Evolutionary conservation across 768 basidiomycete species (phyloP).

Genomic region (Leccinum disarticulatum): DNA sequence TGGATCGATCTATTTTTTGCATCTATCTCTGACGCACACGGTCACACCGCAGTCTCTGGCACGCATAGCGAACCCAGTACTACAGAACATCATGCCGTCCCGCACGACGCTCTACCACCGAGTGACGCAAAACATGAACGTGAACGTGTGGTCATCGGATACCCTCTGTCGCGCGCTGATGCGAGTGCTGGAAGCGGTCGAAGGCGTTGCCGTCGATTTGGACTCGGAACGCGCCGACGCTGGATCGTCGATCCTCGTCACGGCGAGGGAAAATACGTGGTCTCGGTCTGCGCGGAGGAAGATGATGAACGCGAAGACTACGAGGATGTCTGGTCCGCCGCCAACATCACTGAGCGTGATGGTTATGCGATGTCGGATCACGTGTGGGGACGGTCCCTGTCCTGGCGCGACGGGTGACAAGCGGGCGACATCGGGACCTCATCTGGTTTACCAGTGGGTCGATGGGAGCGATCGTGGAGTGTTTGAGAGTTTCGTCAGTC

Average conservation of each 20-base stretch:
- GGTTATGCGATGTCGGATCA: constrained; percentile 28
- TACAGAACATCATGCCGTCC: constrained; percentile 55
- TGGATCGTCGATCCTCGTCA: constrained; percentile 25
- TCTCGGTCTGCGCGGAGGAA: constrained; percentile 63
- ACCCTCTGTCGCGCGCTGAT: constrained; percentile 23
- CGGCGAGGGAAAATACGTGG: constrained; percentile 54
- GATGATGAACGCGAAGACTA: constrained; percentile 22
- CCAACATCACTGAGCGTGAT: constrained; percentile 1
- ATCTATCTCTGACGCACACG: neutral
- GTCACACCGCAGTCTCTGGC: constrained; percentile 32
- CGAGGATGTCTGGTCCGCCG: constrained; percentile 1
- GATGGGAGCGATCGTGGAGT: constrained; percentile 54
- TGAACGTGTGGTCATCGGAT: constrained; percentile 6
- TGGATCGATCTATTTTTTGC: constrained; percentile 6
- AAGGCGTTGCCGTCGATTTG: constrained; percentile 21
- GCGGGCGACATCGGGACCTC: constrained; percentile 3
- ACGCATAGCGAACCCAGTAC: constrained; percentile 38
- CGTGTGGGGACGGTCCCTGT: constrained; percentile 18
- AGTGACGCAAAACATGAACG: constrained; percentile 11
- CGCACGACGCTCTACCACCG: constrained; percentile 56
- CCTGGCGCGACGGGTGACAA: constrained; percentile 15
- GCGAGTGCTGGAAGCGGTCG: constrained; percentile 36
- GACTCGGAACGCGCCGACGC: neutral
- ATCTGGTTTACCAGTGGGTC: constrained; percentile 57
- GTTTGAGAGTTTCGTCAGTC: constrained; percentile 69